phyloP scores from a whole-genome alignment of 805 yeast genomes.

The Barnettozyma siamensis region DNA sequence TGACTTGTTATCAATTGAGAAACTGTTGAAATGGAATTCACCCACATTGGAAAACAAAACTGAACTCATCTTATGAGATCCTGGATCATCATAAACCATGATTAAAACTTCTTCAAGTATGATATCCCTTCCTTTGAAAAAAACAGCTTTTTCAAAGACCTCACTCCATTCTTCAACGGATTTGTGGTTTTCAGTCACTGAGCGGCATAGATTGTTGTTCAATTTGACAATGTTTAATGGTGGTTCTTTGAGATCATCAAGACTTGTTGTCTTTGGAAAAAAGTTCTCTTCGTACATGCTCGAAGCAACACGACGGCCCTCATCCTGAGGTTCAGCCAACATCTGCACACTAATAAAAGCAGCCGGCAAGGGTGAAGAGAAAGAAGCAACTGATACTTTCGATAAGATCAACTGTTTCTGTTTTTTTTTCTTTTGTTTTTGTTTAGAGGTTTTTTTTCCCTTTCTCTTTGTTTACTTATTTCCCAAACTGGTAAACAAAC shows the following conservation, averaged over 20 bases:
- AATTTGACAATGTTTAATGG: slow-evolving; percentile 19
- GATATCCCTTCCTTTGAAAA: slow-evolving; percentile 45
- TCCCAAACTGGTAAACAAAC: neutral
- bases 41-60: slow-evolving; percentile 64
- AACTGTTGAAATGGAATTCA: slow-evolving; percentile 47
- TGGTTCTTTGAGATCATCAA: slow-evolving; percentile 14
- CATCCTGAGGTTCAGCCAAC: neutral
- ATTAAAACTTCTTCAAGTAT: slow-evolving; percentile 39
- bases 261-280: slow-evolving; percentile 3
- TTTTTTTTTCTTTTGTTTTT: neutral
- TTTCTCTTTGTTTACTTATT: slow-evolving; percentile 4
- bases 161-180: slow-evolving; percentile 33
- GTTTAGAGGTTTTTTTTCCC: neutral
- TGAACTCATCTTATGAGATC: slow-evolving; percentile 43
- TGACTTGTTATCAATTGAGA: slow-evolving; percentile 55
- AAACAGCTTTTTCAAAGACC: slow-evolving; percentile 44
- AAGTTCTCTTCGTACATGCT: slow-evolving; percentile 22
- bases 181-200: slow-evolving; percentile 15
- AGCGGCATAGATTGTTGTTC: slow-evolving; percentile 16
- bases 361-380: no score
- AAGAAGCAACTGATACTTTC: no score
- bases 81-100: slow-evolving; percentile 45
- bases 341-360: no score
- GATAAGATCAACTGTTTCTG: neutral
- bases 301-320: slow-evolving; percentile 19